phyloP scores from a whole-genome alignment of 257 asterid genomes.

The Knoxia roxburghii region DNA sequence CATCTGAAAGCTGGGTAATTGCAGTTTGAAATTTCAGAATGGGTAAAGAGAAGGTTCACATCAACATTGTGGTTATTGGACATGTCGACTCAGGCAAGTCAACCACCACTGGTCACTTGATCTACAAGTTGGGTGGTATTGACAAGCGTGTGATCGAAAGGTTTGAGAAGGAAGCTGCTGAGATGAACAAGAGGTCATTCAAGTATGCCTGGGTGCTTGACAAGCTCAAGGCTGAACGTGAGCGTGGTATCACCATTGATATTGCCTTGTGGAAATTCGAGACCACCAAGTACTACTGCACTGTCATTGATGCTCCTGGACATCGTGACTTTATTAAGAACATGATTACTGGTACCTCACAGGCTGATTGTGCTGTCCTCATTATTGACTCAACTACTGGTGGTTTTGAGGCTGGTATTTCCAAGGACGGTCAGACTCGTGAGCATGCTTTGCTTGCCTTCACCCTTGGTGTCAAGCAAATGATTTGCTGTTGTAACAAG shows the following conservation, averaged over 20 bases:
- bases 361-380: conserved; percentile 88
- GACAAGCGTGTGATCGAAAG: conserved; percentile 83
- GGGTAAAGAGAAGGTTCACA: conserved; percentile 39
- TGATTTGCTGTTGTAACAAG: conserved; percentile 83
- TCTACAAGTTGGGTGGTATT: conserved; percentile 81
- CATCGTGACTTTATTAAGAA: conserved; percentile 82
- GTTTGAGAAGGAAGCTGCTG: conserved; percentile 84
- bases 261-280: conserved; percentile 86
- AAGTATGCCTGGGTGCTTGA: conserved; percentile 87
- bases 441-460: conserved; percentile 74
- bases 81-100: conserved; percentile 48
- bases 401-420: conserved; percentile 73
- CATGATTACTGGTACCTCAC: conserved; percentile 86
- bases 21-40: conserved; percentile 13
- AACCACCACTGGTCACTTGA: conserved; percentile 47
- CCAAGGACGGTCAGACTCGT: conserved; percentile 81
- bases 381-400: conserved; percentile 82
- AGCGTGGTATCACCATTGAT: conserved; percentile 81
- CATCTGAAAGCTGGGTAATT: neutral
- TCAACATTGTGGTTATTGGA: conserved; percentile 46
- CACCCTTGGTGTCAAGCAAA: conserved; percentile 75
- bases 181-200: conserved; percentile 85
- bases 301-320: conserved; percentile 84
- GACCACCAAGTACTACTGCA: conserved; percentile 82
- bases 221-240: conserved; percentile 86